phyloP scores from a whole-genome alignment of 108 stramenopile genomes.

The Stephanodiscus minutulus region DNA sequence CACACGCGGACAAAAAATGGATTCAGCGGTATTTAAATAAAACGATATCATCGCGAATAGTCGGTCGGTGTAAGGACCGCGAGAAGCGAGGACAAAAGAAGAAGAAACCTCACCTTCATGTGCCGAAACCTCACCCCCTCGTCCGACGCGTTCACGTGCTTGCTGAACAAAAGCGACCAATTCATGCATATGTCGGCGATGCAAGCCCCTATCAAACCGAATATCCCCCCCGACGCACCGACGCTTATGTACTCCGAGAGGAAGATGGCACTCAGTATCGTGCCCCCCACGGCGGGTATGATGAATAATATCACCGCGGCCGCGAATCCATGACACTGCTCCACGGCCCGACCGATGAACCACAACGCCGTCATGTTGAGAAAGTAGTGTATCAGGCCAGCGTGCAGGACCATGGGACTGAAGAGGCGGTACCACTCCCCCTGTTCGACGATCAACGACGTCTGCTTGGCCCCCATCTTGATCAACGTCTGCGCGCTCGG shows the following conservation, averaged over 20 bases:
- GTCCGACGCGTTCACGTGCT: constrained; percentile 53
- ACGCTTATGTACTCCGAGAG: constrained; percentile 90
- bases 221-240: constrained; percentile 94
- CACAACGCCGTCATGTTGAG: constrained; percentile 90
- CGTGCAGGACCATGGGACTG: constrained; percentile 93
- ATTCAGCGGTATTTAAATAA: no score
- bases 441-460: constrained; percentile 79
- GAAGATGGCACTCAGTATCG: constrained; percentile 87
- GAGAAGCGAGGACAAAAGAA: not conserved
- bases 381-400: constrained; percentile 92
- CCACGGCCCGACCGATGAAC: constrained; percentile 90
- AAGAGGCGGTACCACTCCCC: constrained; percentile 89
- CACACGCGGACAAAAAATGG: no score
- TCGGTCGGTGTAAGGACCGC: not conserved
- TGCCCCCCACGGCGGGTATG: constrained; percentile 86
- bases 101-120: constrained; percentile 26
- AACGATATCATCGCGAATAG: not conserved
- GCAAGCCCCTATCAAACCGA: constrained; percentile 88
- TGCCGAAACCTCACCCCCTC: constrained; percentile 52
- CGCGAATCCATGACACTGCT: constrained; percentile 81
- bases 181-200: constrained; percentile 89
- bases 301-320: constrained; percentile 76
- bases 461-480: constrained; percentile 83
- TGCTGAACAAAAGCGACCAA: constrained; percentile 83
- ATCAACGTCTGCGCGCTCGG: constrained; percentile 85